A percentile compares a stretch with the other conserved stretches of the same genome.
These are phyloP conservation scores for Linanthus parryae DNA, from an alignment of 148 eudicot species.

Conservation along the genomic window DNA sequence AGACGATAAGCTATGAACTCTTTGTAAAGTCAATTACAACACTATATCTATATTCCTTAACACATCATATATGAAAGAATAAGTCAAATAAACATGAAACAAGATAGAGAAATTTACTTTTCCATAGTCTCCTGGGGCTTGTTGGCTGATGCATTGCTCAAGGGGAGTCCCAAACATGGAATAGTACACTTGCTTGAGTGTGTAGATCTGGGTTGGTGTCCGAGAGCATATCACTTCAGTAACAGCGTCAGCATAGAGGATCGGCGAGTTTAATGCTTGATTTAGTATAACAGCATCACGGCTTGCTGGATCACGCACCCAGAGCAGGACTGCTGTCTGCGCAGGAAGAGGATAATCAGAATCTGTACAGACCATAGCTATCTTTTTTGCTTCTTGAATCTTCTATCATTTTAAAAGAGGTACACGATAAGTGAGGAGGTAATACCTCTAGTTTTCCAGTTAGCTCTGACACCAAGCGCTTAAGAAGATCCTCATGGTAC, in stretches of 20 bases:
- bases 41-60: too few species aligned
- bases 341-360: too few species aligned
- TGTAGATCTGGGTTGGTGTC: conserved; percentile 67
- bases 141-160: conserved; percentile 55
- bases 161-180: conserved; percentile 45
- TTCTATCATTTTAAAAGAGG: too few species aligned
- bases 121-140: conserved; percentile 54
- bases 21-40: too few species aligned
- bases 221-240: conserved; percentile 85
- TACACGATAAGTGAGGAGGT: too few species aligned
- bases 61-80: too few species aligned
- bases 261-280: conserved; percentile 32
- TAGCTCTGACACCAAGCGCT: conserved; percentile 57
- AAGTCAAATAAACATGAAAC: not conserved
- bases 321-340: conserved; percentile 60
- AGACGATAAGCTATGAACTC: too few species aligned
- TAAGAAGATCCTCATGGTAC: conserved; percentile 59
- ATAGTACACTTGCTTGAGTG: conserved; percentile 48
- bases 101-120: conserved; percentile 26
- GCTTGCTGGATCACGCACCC: conserved; percentile 72
- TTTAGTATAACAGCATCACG: conserved; percentile 67
- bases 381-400: not conserved
- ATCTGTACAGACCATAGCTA: not conserved
- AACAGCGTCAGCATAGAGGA: conserved; percentile 42
- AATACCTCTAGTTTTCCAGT: conserved; percentile 62